A percentile compares a stretch with the other conserved stretches of the same genome.
These are phyloP conservation scores for Ophiostoma populinum DNA, from an alignment of 2,329 filamentous ascomycete genomes.

Conservation along the genomic window DNA sequence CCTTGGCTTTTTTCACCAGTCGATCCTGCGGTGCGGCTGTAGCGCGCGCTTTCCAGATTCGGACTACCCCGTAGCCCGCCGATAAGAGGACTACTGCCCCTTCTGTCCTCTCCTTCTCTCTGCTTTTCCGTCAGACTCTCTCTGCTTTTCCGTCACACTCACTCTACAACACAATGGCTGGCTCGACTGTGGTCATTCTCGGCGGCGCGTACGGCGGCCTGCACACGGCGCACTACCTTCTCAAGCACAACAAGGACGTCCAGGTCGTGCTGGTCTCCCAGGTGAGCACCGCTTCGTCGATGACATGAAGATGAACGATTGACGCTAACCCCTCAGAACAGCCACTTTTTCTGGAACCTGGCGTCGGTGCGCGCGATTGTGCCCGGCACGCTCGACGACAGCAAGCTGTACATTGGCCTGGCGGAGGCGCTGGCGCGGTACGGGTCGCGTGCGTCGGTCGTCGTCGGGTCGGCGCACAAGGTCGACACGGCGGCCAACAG, in stretches of 20 bases:
- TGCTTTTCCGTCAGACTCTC: not conserved
- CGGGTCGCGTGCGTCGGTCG: slow-evolving; percentile 28
- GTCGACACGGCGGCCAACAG: slow-evolving; percentile 25
- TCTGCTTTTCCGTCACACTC: not conserved
- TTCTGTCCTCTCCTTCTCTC: not conserved
- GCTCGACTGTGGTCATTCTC: slow-evolving; percentile 36
- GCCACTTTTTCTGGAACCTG: slow-evolving; percentile 42
- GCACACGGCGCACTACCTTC: slow-evolving; percentile 33
- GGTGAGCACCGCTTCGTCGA: slow-evolving; percentile 18
- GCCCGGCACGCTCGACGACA: slow-evolving; percentile 29
- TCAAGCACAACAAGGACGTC: slow-evolving; percentile 30
- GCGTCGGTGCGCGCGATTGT: slow-evolving; percentile 38
- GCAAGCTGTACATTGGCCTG: slow-evolving; percentile 32
- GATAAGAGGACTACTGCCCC: too few relatives aligned
- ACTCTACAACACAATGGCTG: slow-evolving; percentile 19
- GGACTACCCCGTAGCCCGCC: too few relatives aligned
- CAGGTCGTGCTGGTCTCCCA: slow-evolving; percentile 39
- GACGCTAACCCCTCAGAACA: slow-evolving; percentile 23
- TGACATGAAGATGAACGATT: not conserved
- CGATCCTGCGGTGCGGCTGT: too few relatives aligned
- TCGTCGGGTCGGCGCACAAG: slow-evolving; percentile 30
- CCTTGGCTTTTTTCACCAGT: too few relatives aligned
- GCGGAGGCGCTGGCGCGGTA: slow-evolving; percentile 32
- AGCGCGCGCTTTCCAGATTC: too few relatives aligned
- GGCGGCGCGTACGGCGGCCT: slow-evolving; percentile 37